phyloP scores from a whole-genome alignment of 2,329 filamentous ascomycete genomes.

The Cladosporium oxysporum region DNA sequence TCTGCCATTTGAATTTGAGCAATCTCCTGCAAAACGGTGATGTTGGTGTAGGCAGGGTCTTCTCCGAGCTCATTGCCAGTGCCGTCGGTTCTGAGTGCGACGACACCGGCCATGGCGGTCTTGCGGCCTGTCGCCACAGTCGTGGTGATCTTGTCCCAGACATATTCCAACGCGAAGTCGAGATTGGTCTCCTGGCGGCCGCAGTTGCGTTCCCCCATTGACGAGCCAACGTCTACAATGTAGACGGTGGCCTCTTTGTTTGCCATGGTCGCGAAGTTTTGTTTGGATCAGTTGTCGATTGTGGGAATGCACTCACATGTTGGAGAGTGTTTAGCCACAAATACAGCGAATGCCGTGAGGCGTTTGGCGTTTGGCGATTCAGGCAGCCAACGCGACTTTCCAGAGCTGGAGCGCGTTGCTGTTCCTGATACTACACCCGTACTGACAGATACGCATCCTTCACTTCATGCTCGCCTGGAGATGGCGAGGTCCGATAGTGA shows the following conservation, averaged over 20 bases:
- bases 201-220: conserved; percentile 74
- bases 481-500: conserved; percentile 8
- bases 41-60: conserved; percentile 75
- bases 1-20: conserved; percentile 69
- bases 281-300: not conserved
- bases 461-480: not conserved
- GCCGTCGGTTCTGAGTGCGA: conserved; percentile 78
- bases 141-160: conserved; percentile 88
- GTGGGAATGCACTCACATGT: not conserved
- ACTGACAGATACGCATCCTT: conserved; percentile 9
- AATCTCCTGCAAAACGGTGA: conserved; percentile 67
- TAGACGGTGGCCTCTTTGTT: conserved; percentile 93
- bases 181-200: conserved; percentile 77
- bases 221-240: conserved; percentile 81
- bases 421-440: not conserved
- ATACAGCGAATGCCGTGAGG: not conserved
- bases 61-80: conserved; percentile 68
- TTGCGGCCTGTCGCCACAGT: conserved; percentile 72
- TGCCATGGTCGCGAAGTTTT: conserved; percentile 61
- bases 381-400: conserved; percentile 10
- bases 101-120: conserved; percentile 72
- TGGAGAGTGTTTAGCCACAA: not conserved
- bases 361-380: conserved; percentile 8
- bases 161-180: conserved; percentile 85
- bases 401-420: not conserved